Base-by-base conservation (phyloP, 2,329 filamentous ascomycete genomes). In the Aspergillus udagawae region DNA sequence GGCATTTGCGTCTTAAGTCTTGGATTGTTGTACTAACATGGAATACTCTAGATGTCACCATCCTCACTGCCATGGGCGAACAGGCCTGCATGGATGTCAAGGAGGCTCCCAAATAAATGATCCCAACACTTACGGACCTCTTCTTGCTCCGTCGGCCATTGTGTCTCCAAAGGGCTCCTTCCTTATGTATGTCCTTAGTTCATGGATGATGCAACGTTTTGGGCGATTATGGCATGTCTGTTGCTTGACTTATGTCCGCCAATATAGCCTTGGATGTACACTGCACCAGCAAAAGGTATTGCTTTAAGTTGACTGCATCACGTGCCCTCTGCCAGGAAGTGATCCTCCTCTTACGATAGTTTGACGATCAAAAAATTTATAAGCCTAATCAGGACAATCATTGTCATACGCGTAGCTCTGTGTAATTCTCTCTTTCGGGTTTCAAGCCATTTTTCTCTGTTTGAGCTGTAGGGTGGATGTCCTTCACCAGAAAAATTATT, bases 1-100 rank as follows among this genome's bases (percentile, higher is more conserved):
- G 7, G n/a, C 7, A 4, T 3, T 3, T 2, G 12, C 2, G 2
- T 47, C n/a, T 1, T 6, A 8, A 21, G n/a, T 4, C 35, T n/a
- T 9, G 12, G 14, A n/a, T 21, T 29, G 10, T n/a, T 5, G 4
- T 21, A 10, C 3, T 35, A 20, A 54, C 49, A 54, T 21, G 54
- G 48, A 10, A 23, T 25, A 38, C 9, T 27, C 3, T 56, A 96
- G 92, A 92, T 80, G 88, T 97, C 71, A 89, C 93, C 71, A 86
- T 99, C 77, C 89, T 96, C 75, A 90, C 91, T 71, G 87, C 94
- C 76, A 99, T 99, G 94, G 90, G 90, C 75, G 93, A 99, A 82
- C 90, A 97, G 85, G 81, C 84, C 70, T 89, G 88, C 73, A 88
- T 97, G 76, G 92, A 97, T 76, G 89, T 87, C 80, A 97, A 97